A percentile compares a stretch with the other conserved stretches of the same genome.
Conservation (phyloP, 176 grass and related monocot species). For the Zoysia pacifica region DNA sequence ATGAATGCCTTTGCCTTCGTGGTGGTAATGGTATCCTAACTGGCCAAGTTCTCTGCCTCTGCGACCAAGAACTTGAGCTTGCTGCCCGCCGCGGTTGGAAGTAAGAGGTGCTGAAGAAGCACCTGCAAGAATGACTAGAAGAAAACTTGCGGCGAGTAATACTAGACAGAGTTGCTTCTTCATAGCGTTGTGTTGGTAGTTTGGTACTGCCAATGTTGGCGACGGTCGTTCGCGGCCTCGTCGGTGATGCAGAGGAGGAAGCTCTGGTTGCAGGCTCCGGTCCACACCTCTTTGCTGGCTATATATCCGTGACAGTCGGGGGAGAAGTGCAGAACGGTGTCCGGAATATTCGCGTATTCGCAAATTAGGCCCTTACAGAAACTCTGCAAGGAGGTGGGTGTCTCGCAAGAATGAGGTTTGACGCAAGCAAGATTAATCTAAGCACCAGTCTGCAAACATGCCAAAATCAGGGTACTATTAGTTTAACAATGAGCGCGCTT, state of each 20-base stretch:
- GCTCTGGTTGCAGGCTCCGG: constrained; percentile 9
- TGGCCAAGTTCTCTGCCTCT: constrained; percentile 41
- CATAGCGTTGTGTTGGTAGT: constrained; percentile 1
- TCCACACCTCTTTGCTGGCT: background rate
- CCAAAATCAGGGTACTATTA: background rate
- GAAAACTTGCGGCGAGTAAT: constrained; percentile 12
- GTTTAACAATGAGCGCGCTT: constrained; percentile 5
- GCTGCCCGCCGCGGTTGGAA: background rate
- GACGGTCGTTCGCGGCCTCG: background rate
- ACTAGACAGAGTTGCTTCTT: constrained; percentile 29
- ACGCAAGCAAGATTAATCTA: background rate
- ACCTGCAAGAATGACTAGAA: constrained; percentile 12
- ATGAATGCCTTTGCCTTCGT: constrained; percentile 17
- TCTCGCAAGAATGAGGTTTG: background rate
- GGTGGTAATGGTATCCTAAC: background rate
- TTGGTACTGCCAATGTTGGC: background rate
- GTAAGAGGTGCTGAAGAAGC: background rate
- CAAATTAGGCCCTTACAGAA: background rate
- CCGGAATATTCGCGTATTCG: background rate
- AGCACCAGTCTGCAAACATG: constrained; percentile 4
- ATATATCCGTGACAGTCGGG: constrained; percentile 7
- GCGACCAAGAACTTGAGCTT: constrained; percentile 31
- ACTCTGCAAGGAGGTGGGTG: background rate
- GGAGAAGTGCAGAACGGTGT: background rate
- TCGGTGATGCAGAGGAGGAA: constrained; percentile 8